Conservation (phyloP, 768 basidiomycete species). For the Phanerochaete sordida region DNA sequence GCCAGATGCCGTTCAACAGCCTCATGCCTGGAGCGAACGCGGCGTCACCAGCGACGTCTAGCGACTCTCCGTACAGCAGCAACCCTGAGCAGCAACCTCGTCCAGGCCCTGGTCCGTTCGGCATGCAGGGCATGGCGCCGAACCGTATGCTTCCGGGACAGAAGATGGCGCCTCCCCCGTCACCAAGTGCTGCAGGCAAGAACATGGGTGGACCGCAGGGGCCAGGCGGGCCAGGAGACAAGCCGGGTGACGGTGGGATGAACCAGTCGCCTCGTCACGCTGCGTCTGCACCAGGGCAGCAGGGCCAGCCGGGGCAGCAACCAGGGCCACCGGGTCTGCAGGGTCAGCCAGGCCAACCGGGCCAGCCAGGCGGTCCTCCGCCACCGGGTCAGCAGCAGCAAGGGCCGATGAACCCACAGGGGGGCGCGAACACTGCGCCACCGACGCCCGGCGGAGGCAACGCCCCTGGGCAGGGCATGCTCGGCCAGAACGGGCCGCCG, state of each 20-base stretch:
- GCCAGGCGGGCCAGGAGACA: conserved; percentile 9
- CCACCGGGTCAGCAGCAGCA: conserved; percentile 13
- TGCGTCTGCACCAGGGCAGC: conserved; percentile 11
- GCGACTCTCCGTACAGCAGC: conserved; percentile 38
- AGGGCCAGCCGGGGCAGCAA: not conserved
- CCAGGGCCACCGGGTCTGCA: not conserved
- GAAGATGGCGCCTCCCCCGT: conserved; percentile 51
- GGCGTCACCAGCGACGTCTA: conserved; percentile 39
- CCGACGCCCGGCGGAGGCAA: conserved; percentile 30
- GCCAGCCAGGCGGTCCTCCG: not conserved
- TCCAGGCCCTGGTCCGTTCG: conserved; percentile 31
- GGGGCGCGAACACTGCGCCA: conserved; percentile 28
- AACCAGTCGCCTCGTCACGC: conserved; percentile 23
- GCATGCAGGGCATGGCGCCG: conserved; percentile 12
- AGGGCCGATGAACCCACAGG: conserved; percentile 18
- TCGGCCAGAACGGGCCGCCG: conserved; percentile 21
- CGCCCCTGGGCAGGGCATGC: conserved; percentile 26
- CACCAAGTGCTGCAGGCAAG: conserved; percentile 35
- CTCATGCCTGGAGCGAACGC: conserved; percentile 31
- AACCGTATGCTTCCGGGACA: conserved; percentile 24
- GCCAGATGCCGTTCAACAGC: no score
- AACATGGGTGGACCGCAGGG: conserved; percentile 15
- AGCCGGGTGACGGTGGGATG: conserved; percentile 9
- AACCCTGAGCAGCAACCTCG: conserved; percentile 14
- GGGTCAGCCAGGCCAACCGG: not conserved